Base-by-base conservation (phyloP, 495 filamentous ascomycete species). In the Penicillium desertorum region DNA sequence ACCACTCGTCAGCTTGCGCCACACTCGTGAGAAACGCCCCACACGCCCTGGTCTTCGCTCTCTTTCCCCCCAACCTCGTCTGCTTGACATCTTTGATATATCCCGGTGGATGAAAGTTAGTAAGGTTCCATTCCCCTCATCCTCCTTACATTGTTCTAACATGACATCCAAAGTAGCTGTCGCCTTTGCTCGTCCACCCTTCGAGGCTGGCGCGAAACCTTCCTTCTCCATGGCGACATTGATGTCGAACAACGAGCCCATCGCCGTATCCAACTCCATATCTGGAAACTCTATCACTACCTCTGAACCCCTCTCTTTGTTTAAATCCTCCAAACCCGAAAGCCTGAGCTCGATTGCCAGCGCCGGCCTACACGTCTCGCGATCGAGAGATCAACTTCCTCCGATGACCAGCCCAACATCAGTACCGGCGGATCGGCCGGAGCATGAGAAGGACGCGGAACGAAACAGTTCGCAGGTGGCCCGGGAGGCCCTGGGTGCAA, bases 161-260 rank as follows among this genome's bases (percentile, higher is more conserved):
- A 80, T 95, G 54, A 85, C 86, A 25, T 88, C 85, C 16, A 76
- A 86, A 22, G 69, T 94, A 54, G 77, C 87, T 43, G 73, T 89
- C 30, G 82, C 88, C 2, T 79, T 93, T 59, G 62, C 68, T 68
- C 73, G 62, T 66, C 70, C 66, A 64, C 66, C 67, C 46, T 62
- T 63, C 48, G 67, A 68, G 66, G 63, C 66, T 65, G 70, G 70
- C 67, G 68, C 58, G 51, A 73, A 68, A 51, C 61, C 66, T 61
- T 62, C 63, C 56, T 62, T 64, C 70, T 75, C 71, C 68, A 79
- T 79, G 76, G 76, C 76, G 62, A 71, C 71, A 52, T 72, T 75
- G 75, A 76, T 77, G 72, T 70, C 76, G 9, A 77, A 67, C 56
- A 77, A 67, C 56, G 75, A 79, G 57, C 68, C 75, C 47, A 65